Percentiles rank a stretch among this genome's conserved stretches.
Evolutionary conservation across 345 rosid genomes (phyloP).

Genomic region (Schrenkiella parvula): DNA sequence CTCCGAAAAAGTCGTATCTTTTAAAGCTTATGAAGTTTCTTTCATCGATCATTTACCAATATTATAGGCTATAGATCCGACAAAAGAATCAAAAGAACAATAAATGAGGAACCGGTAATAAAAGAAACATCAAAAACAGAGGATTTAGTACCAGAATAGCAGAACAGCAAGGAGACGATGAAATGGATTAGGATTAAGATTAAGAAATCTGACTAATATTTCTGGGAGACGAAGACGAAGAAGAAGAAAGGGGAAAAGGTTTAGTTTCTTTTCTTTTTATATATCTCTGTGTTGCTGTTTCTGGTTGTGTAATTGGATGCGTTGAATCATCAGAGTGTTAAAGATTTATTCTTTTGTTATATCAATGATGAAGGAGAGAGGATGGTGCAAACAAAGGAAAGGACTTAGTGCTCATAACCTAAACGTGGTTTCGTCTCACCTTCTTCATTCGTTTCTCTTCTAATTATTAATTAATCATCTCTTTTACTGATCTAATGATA

Average conservation of each 20-base stretch:
- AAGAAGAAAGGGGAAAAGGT: not conserved
- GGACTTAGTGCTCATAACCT: conserved; percentile 17
- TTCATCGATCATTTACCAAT: conserved; percentile 11
- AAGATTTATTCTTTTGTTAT: not conserved
- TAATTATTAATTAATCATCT: conserved; percentile 5
- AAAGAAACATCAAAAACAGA: conserved; percentile 15
- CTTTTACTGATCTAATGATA: conserved; percentile 4
- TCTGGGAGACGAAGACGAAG: conserved; percentile 4
- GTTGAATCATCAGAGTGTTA: conserved; percentile 21
- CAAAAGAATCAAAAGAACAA: not conserved
- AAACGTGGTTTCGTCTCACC: conserved; percentile 33
- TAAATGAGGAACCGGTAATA: not conserved
- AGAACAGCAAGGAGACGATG: conserved; percentile 16
- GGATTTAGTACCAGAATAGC: conserved; percentile 27
- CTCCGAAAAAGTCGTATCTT: conserved; percentile 20
- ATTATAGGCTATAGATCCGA: conserved; percentile 6
- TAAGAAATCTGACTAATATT: conserved; percentile 13
- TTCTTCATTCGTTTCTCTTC: conserved; percentile 16
- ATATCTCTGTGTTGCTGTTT: conserved; percentile 11
- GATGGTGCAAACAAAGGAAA: conserved; percentile 12
- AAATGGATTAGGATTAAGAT: conserved; percentile 11
- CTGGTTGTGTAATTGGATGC: conserved; percentile 23
- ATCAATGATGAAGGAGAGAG: conserved; percentile 9
- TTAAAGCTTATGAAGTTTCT: not conserved
- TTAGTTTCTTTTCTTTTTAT: not conserved